These are phyloP conservation scores for Globomyces sp. DNA, from an alignment of 371 early-diverging fungal genomes.

Conservation along the genomic window DNA sequence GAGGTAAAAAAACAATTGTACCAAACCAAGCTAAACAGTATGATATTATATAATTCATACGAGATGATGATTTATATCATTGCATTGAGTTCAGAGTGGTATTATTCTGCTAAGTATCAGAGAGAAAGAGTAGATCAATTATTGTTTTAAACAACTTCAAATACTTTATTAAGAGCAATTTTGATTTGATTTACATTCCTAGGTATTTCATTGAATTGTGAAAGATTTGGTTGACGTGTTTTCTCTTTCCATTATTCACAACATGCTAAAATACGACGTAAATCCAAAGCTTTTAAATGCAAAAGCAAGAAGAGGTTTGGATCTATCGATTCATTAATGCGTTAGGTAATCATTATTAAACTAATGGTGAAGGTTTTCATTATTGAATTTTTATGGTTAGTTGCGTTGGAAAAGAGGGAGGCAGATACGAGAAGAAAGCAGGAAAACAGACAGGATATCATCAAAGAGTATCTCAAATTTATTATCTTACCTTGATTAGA, in stretches of 20 bases:
- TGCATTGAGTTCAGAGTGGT: too few species aligned
- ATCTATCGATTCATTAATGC: not conserved
- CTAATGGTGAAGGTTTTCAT: not conserved
- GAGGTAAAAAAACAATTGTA: too few species aligned
- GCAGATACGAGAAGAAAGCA: conserved; percentile 37
- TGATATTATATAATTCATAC: too few species aligned
- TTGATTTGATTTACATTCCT: not conserved
- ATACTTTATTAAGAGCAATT: not conserved
- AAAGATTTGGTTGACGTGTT: not conserved
- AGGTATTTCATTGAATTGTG: not conserved
- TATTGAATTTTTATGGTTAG: not conserved
- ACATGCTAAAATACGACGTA: not conserved
- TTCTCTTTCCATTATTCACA: too few species aligned
- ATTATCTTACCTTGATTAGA: too few species aligned
- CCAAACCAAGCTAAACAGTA: too few species aligned
- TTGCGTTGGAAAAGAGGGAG: conserved; percentile 37
- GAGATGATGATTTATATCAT: too few species aligned
- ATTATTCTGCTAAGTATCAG: too few species aligned
- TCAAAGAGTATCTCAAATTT: conserved; percentile 23
- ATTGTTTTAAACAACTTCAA: too few species aligned
- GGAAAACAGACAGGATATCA: conserved; percentile 39
- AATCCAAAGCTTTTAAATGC: conserved; percentile 1
- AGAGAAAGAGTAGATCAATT: too few species aligned
- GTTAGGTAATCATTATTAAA: not conserved
- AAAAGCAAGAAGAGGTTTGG: not conserved